Percentiles rank a stretch among this genome's conserved stretches.
These are phyloP conservation scores for Acanthochlamys bracteata DNA, from an alignment of 106 monocot genomes.

Conservation along the genomic window DNA sequence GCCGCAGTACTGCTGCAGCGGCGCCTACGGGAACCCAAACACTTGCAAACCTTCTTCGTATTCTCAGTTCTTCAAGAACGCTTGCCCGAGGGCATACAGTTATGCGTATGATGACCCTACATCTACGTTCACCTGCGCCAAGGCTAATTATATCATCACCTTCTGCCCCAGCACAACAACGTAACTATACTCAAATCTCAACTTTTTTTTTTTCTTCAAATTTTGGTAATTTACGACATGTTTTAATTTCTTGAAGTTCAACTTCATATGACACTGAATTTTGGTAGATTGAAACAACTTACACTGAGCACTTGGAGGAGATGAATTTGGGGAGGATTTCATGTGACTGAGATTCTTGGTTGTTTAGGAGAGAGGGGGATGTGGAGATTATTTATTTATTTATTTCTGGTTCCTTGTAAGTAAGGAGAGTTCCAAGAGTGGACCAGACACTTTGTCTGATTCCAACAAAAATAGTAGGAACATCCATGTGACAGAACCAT, in stretches of 20 bases:
- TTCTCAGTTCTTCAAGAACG: slow-evolving; percentile 88
- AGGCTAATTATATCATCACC: slow-evolving; percentile 61
- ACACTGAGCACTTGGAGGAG: no score
- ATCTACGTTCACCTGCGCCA: slow-evolving; percentile 76
- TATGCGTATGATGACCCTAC: slow-evolving; percentile 93
- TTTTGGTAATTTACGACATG: no score
- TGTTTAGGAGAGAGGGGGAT: no score
- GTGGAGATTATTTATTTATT: no score
- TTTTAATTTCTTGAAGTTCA: background rate
- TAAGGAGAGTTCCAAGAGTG: no score
- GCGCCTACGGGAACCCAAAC: slow-evolving; percentile 69
- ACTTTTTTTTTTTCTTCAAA: background rate
- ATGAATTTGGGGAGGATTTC: no score
- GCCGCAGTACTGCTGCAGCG: slow-evolving; percentile 81
- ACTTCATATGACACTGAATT: background rate
- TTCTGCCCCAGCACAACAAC: slow-evolving; percentile 73
- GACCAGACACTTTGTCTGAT: no score
- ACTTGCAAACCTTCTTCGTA: slow-evolving; percentile 73
- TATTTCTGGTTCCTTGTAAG: no score
- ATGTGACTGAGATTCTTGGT: no score
- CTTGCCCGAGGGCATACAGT: slow-evolving; percentile 80
- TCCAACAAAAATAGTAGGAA: no score
- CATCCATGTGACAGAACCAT: no score
- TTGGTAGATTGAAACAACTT: no score
- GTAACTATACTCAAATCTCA: slow-evolving; percentile 1